These are phyloP conservation scores for Erucastrum elatum DNA, from an alignment of 345 rosid genomes.

Conservation along the genomic window DNA sequence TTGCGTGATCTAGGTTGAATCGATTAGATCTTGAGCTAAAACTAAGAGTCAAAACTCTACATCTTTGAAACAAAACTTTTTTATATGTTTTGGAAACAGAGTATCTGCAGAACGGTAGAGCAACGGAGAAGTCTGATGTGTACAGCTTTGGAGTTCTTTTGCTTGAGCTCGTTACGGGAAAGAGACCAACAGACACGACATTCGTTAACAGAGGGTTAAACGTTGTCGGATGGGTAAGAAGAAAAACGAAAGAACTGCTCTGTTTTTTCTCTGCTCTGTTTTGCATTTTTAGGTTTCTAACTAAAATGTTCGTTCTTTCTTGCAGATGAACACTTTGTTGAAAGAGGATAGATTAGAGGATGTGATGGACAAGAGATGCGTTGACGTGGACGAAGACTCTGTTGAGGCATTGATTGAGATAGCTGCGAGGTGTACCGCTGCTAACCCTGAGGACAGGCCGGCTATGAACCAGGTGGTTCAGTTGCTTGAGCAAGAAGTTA, in stretches of 20 bases:
- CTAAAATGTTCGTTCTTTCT: neutral
- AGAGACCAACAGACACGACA: slow-evolving; percentile 82
- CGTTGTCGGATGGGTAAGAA: slow-evolving; percentile 89
- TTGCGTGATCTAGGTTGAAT: too few species aligned
- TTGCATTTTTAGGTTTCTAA: neutral
- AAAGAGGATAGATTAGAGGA: slow-evolving; percentile 73
- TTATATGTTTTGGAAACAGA: slow-evolving; percentile 47
- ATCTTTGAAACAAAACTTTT: too few species aligned
- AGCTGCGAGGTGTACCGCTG: slow-evolving; percentile 78
- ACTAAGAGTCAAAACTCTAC: too few species aligned
- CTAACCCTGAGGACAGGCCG: slow-evolving; percentile 78
- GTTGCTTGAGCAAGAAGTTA: slow-evolving; percentile 87
- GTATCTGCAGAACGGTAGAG: slow-evolving; percentile 89
- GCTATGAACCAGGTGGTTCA: slow-evolving; percentile 85
- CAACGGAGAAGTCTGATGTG: slow-evolving; percentile 91
- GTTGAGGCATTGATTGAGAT: slow-evolving; percentile 81
- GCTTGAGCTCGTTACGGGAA: slow-evolving; percentile 86
- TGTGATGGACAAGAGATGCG: slow-evolving; percentile 69
- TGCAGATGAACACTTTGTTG: slow-evolving; percentile 74
- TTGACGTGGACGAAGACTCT: slow-evolving; percentile 58
- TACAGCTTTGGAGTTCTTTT: slow-evolving; percentile 96
- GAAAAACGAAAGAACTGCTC: slow-evolving; percentile 23
- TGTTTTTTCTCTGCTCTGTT: neutral
- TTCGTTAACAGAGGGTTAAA: slow-evolving; percentile 83
- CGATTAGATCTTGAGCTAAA: too few species aligned